Evolutionary conservation across 2,329 filamentous ascomycete species (phyloP), one percentile per base, ranked within the genome.

Genomic region (Botrytis sinoallii): DNA sequence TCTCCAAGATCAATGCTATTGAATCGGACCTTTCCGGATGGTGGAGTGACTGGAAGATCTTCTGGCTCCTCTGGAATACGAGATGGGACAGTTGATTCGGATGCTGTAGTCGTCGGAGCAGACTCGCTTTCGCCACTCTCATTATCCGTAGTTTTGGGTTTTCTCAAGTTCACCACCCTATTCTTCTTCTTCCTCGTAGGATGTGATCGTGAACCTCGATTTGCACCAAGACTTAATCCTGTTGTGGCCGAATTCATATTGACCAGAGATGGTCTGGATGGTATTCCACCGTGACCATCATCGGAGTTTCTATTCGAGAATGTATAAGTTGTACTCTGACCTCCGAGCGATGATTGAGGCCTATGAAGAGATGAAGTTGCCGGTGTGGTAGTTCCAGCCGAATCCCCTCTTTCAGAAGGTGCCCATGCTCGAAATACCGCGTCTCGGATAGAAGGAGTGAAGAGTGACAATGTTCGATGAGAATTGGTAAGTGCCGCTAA

Each of bases 381-480:
- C 74, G 80, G 79, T 32, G 78, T 79, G 22, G 78, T 74, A 64
- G 75, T 68, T 70, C 81, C 82, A 38, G 81, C 77, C n/a, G 81
- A 76, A 22, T 71, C 70, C 10, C 70, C 70, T 44, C 70, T 44
- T 75, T 97, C 94, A 69, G 89, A 87, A 52, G 91, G 89, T 59
- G 95, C 93, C 93, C 95, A 97, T 46, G 95, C 96, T 74, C 96
- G 89, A 82, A 97, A 98, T 40, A 98, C 92, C 6, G 93, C 93
- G 82, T 98, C 94, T 70, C 90, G 87, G 74, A 98, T 95, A n/a
- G 92, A 90, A 0, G 95, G 94, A 1, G 95, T 98, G 81, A 97
- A 97, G 0, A 98, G 85, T 7, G 95, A 97, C 48, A 98, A 84
- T 0, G 96, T 98, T 66, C 93, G 90, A 79, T 98, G 94, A 3